Evolutionary conservation across 202 grass and related monocot genomes (phyloP), one percentile per base, ranked within the genome.

Genomic region (Schoenoplectus triqueter): DNA sequence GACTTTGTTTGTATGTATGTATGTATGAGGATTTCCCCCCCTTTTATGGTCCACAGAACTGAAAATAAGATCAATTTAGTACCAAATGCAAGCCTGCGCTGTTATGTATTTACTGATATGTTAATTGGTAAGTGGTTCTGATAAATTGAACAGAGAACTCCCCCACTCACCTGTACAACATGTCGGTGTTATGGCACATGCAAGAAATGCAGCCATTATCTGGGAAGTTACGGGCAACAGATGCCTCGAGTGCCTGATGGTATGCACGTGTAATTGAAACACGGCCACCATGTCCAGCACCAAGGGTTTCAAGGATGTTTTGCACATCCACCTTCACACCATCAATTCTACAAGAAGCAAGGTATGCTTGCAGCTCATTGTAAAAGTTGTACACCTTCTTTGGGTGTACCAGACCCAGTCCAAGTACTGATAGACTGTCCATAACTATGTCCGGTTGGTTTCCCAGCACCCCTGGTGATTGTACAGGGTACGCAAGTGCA

Each of bases 301-400:
- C 94, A 1, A 97, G 70, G 0, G 94, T 97, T 85, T 97, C 94
- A 56, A 97, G 80, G 82, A 97, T 97, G 89, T 84, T 94, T 87
- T 97, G 94, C 76, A 92, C 94, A 87, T 97, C 94, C 2, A 97
- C 94, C 88, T 97, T 97, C 5, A 97, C 91, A 78, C 94, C 94
- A 59, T 97, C 91, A 0, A 97, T 78, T 80, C 90, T 91, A 82
- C 90, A 93, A 0, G 69, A 74, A 40, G 90, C 90, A 0, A 94
- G 87, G 86, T 94, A 94, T 7, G 85, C 14, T 75, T 97, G 92
- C 46, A 97, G 92, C 80, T 97, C 92, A 81, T 46, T 54, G 86
- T 97, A 97, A 86, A 97, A 94, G 70, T 2, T 78, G 52, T 20
- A 41, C 3, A 45, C 95, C 8, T 13, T 61, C 51, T 89, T 90